These are phyloP conservation scores for Chaetomium tenue DNA, from an alignment of 495 filamentous ascomycete species.

Conservation along the genomic window DNA sequence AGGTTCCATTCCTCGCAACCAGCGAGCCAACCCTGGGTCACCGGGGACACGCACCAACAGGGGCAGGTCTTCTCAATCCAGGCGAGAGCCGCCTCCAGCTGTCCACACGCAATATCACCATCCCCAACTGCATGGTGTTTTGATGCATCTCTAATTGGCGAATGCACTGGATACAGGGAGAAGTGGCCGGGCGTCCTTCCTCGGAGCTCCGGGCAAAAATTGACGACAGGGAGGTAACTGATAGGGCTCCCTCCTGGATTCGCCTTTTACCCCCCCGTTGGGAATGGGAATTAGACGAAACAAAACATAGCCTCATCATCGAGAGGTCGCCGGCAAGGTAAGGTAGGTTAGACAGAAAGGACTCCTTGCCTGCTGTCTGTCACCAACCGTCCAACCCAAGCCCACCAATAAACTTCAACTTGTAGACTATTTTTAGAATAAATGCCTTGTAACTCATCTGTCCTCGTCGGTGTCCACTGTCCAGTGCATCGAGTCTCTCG, in stretches of 20 bases:
- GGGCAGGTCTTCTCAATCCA: too few relatives aligned
- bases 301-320: background rate
- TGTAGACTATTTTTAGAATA: constrained; percentile 3
- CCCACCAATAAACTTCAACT: background rate
- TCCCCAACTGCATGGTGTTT: too few relatives aligned
- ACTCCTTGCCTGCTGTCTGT: background rate
- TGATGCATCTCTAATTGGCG: too few relatives aligned
- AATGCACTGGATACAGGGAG: too few relatives aligned
- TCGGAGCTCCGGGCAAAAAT: background rate
- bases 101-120: too few relatives aligned
- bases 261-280: too few relatives aligned
- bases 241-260: background rate
- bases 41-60: too few relatives aligned
- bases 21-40: background rate
- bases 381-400: constrained; percentile 4
- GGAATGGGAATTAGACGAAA: background rate
- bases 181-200: too few relatives aligned
- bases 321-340: background rate
- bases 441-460: background rate
- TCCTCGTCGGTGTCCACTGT: background rate
- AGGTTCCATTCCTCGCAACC: background rate
- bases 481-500: background rate
- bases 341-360: background rate
- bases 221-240: too few relatives aligned
- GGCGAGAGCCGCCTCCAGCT: too few relatives aligned